phyloP scores from a whole-genome alignment of 1,139 yeast genomes.

The Candida anutae region DNA sequence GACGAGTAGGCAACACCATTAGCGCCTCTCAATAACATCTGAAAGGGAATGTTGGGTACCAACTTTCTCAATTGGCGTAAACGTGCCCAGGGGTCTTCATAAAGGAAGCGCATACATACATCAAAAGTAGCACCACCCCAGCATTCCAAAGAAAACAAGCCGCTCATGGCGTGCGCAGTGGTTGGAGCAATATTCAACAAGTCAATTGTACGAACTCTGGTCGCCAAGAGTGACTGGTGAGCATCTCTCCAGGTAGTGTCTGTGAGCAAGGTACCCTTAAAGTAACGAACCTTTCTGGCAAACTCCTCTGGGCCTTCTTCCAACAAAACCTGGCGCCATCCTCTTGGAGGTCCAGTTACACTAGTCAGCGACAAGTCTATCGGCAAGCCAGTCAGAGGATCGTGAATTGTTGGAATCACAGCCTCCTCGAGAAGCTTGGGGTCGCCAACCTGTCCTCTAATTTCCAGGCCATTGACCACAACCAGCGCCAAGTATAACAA shows the following conservation, averaged over 20 bases:
- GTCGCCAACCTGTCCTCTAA: conserved; percentile 88
- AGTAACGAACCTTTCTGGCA: conserved; percentile 77
- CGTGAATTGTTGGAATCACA: conserved; percentile 62
- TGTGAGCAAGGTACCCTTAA: conserved; percentile 85
- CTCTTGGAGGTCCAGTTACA: conserved; percentile 49
- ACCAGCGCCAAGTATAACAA: conserved; percentile 85
- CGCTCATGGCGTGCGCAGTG: conserved; percentile 83
- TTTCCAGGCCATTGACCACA: conserved; percentile 90
- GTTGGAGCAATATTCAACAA: conserved; percentile 86
- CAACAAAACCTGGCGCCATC: conserved; percentile 87
- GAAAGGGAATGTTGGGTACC: conserved; percentile 98
- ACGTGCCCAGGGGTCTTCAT: conserved; percentile 99
- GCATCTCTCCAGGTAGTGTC: conserved; percentile 99
- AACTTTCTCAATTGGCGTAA: conserved; percentile 76
- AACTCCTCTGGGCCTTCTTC: conserved; percentile 84
- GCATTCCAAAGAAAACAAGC: conserved; percentile 94
- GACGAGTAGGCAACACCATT: conserved; percentile 98
- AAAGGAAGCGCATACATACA: conserved; percentile 95
- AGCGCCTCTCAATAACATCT: conserved; percentile 98
- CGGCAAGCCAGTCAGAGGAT: conserved; percentile 43
- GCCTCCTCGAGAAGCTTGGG: conserved; percentile 80
- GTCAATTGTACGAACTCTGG: conserved; percentile 94
- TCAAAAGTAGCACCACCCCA: conserved; percentile 99
- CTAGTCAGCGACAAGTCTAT: conserved; percentile 47
- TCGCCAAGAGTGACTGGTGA: conserved; percentile 95